Percentiles rank a stretch among this genome's conserved stretches.
phyloP scores from a whole-genome alignment of 2,329 filamentous ascomycete genomes.

The Neonectria hederae region DNA sequence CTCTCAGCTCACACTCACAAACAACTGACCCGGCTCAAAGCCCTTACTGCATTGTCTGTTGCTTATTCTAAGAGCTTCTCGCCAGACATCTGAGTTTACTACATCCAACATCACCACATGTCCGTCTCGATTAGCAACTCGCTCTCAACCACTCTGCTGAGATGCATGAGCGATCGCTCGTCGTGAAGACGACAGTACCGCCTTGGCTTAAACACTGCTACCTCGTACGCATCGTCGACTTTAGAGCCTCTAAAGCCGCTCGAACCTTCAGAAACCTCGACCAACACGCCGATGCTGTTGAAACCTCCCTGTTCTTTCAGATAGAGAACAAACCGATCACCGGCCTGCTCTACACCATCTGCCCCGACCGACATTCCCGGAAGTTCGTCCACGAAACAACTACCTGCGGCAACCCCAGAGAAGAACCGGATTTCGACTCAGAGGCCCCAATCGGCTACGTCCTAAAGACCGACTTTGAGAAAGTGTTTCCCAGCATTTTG shows the following conservation, averaged over 20 bases:
- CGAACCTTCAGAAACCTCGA: neutral
- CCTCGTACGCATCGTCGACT: constrained; percentile 30
- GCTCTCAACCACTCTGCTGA: neutral
- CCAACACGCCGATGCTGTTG: neutral
- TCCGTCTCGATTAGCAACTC: neutral
- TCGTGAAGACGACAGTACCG: neutral
- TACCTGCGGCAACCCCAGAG: constrained; percentile 5
- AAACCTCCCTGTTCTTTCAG: constrained; percentile 34
- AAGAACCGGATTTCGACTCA: constrained; percentile 24
- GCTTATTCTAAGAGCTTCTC: no score
- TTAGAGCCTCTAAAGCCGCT: neutral
- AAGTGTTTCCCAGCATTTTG: constrained; percentile 16
- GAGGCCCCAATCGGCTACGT: constrained; percentile 28
- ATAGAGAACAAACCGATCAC: constrained; percentile 1
- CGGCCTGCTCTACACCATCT: constrained; percentile 28
- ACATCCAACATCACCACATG: no score
- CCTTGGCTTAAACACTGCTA: constrained; percentile 30
- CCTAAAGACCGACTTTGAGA: constrained; percentile 31
- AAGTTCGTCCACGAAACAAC: constrained; percentile 19
- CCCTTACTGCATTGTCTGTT: neutral
- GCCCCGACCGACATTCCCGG: neutral
- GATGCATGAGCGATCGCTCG: neutral
- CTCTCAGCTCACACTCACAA: neutral
- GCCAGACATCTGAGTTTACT: neutral
- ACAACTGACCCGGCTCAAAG: neutral